Percentiles rank a stretch among this genome's conserved stretches.
These are phyloP conservation scores for Nemania sp. DNA, from an alignment of 2,329 filamentous ascomycete genomes.

Conservation along the genomic window DNA sequence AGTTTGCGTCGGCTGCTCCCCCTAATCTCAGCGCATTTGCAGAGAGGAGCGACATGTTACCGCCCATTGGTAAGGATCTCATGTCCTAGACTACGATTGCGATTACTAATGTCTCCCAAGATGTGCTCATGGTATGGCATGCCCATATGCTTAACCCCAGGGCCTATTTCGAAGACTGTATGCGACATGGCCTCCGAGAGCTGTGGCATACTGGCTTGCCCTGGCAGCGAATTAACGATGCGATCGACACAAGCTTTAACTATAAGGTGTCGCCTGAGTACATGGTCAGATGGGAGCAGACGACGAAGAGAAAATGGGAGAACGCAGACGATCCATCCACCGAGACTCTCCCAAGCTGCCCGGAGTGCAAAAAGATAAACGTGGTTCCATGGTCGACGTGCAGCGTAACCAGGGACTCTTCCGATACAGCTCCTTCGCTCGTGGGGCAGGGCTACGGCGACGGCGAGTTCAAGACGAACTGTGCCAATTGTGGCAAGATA, in stretches of 20 bases:
- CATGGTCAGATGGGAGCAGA: slow-evolving; percentile 50
- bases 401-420: slow-evolving; percentile 43
- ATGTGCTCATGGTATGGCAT: slow-evolving; percentile 82
- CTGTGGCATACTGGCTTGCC: slow-evolving; percentile 69
- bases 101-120: slow-evolving; percentile 45
- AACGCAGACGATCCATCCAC: slow-evolving; percentile 55
- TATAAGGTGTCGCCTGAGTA: slow-evolving; percentile 55
- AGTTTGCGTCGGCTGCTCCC: slow-evolving; percentile 37
- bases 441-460: slow-evolving; percentile 65
- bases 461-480: slow-evolving; percentile 54
- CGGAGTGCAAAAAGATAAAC: slow-evolving; percentile 51
- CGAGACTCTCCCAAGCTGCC: slow-evolving; percentile 58
- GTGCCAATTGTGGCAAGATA: slow-evolving; percentile 53
- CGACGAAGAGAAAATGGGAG: slow-evolving; percentile 61
- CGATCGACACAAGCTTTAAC: slow-evolving; percentile 63
- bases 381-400: slow-evolving; percentile 65
- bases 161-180: slow-evolving; percentile 73
- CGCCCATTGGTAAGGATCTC: slow-evolving; percentile 58
- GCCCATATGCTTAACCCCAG: slow-evolving; percentile 78
- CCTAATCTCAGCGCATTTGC: slow-evolving; percentile 27
- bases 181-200: slow-evolving; percentile 59
- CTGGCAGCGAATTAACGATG: slow-evolving; percentile 62
- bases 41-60: slow-evolving; percentile 53
- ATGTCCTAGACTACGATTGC: slow-evolving; percentile 7
- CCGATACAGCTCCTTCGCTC: slow-evolving; percentile 43